These are phyloP conservation scores for Podaxis mareebaensis DNA, from an alignment of 768 basidiomycete genomes.

Conservation along the genomic window DNA sequence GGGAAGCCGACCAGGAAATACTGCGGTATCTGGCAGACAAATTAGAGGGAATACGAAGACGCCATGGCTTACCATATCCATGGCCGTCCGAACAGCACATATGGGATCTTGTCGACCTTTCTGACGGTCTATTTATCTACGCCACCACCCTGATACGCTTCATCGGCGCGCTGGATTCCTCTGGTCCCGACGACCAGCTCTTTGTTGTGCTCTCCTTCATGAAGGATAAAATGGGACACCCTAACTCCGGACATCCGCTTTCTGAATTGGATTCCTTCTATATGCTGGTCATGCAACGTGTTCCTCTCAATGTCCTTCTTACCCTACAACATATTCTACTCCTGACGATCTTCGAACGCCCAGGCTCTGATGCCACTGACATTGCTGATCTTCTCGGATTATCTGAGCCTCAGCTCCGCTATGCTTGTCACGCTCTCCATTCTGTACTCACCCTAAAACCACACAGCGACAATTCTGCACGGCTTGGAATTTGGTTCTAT, in stretches of 20 bases:
- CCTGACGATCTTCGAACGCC: neutral
- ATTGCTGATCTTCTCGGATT: neutral
- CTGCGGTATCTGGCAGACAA: neutral
- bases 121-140: neutral
- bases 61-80: neutral
- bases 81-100: neutral
- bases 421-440: neutral
- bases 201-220: too few species aligned
- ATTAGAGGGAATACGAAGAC: neutral
- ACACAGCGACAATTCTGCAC: too few species aligned
- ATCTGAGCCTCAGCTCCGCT: neutral
- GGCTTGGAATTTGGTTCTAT: neutral
- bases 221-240: too few species aligned
- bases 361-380: neutral
- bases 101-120: neutral
- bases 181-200: too few species aligned
- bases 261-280: neutral
- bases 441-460: neutral
- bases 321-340: neutral
- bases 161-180: neutral
- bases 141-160: neutral
- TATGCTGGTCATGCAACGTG: neutral
- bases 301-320: neutral
- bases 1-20: neutral
- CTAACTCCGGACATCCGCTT: neutral